Evolutionary conservation across 352 stramenopile species (phyloP).

Genomic region (Phytophthora chlamydospora): DNA sequence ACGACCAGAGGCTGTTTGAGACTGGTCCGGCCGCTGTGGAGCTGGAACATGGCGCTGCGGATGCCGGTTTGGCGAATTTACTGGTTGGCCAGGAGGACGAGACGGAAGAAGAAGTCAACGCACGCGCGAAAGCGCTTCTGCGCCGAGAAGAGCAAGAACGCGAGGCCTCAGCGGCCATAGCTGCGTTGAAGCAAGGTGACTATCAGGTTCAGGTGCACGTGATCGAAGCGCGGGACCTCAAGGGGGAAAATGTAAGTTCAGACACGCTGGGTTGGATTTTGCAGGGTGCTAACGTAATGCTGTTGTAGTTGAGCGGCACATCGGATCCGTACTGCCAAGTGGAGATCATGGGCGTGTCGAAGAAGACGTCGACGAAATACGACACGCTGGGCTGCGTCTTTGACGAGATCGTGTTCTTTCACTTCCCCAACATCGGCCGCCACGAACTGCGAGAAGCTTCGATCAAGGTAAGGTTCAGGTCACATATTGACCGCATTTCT

Average conservation of each 20-base stretch:
- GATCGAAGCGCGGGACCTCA: conserved; percentile 88
- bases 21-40: conserved; percentile 15
- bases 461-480: conserved; percentile 57
- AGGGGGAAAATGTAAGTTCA: conserved; percentile 79
- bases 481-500: conserved; percentile 1
- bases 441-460: conserved; percentile 70
- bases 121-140: conserved; percentile 28
- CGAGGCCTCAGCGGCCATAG: conserved; percentile 51
- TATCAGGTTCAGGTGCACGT: conserved; percentile 88
- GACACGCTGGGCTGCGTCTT: conserved; percentile 88
- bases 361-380: conserved; percentile 84
- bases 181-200: conserved; percentile 71
- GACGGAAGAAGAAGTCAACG: conserved; percentile 65
- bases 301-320: conserved; percentile 73
- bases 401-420: conserved; percentile 92
- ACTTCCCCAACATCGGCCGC: conserved; percentile 83
- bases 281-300: background rate
- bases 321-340: conserved; percentile 91
- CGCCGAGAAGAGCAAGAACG: conserved; percentile 60
- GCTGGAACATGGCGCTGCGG: conserved; percentile 20
- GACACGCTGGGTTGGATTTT: background rate
- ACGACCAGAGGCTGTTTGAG: conserved; percentile 50
- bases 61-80: conserved; percentile 27
- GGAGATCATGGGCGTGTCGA: conserved; percentile 68
- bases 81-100: conserved; percentile 78